Percentiles rank a stretch among this genome's conserved stretches.
These are phyloP conservation scores for Neurospora sublineolata DNA, from an alignment of 495 filamentous ascomycete species.

Conservation along the genomic window DNA sequence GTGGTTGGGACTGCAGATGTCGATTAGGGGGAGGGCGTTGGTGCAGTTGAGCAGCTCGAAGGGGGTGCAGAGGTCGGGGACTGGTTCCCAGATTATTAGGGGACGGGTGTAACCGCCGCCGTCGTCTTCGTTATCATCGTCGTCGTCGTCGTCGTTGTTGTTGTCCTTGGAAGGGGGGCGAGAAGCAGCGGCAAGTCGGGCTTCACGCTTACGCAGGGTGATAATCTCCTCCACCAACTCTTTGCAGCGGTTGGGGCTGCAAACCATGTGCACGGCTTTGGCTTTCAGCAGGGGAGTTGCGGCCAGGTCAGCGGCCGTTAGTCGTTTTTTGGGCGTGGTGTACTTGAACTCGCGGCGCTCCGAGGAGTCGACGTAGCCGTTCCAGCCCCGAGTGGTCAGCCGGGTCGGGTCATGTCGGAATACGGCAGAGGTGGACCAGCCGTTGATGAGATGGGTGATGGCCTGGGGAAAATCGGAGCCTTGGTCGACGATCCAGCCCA, in stretches of 20 bases:
- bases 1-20: conserved; percentile 84
- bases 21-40: conserved; percentile 58
- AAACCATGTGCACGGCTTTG: conserved; percentile 78
- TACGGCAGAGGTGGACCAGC: conserved; percentile 62
- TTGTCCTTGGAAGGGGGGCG: conserved; percentile 1
- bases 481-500: conserved; percentile 87
- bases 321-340: conserved; percentile 70
- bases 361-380: conserved; percentile 55
- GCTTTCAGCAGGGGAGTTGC: conserved; percentile 48
- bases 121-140: background rate
- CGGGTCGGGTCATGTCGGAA: conserved; percentile 55
- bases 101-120: conserved; percentile 34
- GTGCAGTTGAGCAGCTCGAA: conserved; percentile 62
- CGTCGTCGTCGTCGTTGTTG: conserved; percentile 3
- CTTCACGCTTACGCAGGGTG: conserved; percentile 20
- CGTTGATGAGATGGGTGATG: conserved; percentile 48
- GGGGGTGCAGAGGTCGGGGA: conserved; percentile 76
- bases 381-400: conserved; percentile 83
- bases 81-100: conserved; percentile 88
- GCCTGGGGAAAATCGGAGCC: conserved; percentile 73
- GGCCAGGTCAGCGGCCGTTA: conserved; percentile 39
- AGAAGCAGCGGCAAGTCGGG: background rate
- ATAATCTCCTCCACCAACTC: conserved; percentile 55
- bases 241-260: conserved; percentile 66
- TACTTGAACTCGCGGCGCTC: conserved; percentile 67